These are phyloP conservation scores for Cladophialophora chaetospira DNA, from an alignment of 2,329 filamentous ascomycete genomes.

Conservation along the genomic window DNA sequence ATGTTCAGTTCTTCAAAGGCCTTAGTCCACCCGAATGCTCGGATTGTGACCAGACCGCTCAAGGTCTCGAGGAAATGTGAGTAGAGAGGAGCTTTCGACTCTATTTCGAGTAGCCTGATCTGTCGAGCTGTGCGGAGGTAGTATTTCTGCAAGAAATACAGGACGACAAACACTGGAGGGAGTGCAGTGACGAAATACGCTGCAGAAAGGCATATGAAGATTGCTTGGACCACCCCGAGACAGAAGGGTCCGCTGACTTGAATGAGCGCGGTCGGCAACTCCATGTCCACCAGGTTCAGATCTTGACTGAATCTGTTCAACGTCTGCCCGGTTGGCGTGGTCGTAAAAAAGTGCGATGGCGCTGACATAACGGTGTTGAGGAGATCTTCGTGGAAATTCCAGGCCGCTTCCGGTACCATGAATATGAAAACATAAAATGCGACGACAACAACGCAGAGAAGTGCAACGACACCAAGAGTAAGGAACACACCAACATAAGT, in stretches of 20 bases:
- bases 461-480: too few species aligned
- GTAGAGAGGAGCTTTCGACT: slow-evolving; percentile 53
- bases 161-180: slow-evolving; percentile 40
- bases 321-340: slow-evolving; percentile 42
- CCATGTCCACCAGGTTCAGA: slow-evolving; percentile 27
- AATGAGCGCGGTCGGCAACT: slow-evolving; percentile 19
- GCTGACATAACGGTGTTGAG: not conserved
- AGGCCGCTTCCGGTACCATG: not conserved
- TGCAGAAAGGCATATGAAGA: slow-evolving; percentile 43
- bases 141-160: slow-evolving; percentile 49
- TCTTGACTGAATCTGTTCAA: slow-evolving; percentile 39
- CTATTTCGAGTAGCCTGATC: slow-evolving; percentile 56
- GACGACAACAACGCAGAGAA: not conserved
- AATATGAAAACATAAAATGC: not conserved
- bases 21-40: slow-evolving; percentile 54
- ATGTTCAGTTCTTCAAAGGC: slow-evolving; percentile 43
- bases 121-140: slow-evolving; percentile 53
- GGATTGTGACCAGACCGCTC: slow-evolving; percentile 52
- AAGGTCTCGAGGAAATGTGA: slow-evolving; percentile 56
- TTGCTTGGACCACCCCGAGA: slow-evolving; percentile 18
- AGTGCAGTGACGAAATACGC: slow-evolving; percentile 44
- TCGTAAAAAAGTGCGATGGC: slow-evolving; percentile 33
- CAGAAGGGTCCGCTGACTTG: not conserved
- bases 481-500: too few species aligned
- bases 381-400: not conserved